Evolutionary conservation across 495 filamentous ascomycete genomes (phyloP), one percentile per base, ranked within the genome.

Genomic region (Hypoxylon cercidicola): DNA sequence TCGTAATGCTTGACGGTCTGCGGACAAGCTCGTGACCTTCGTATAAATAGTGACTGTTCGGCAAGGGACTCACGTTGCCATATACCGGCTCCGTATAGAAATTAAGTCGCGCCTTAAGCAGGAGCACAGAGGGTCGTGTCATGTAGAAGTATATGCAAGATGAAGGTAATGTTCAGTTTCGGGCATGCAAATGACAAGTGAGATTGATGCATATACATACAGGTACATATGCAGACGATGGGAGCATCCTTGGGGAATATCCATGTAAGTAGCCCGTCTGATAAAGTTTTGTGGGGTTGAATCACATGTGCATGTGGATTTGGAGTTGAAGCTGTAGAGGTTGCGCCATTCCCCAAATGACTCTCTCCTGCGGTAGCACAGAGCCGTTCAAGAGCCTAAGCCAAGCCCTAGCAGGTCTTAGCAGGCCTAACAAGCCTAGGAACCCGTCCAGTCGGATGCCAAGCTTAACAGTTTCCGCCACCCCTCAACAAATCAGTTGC

Each of bases 401-500:
- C 30, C 5, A 32, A 7, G 5, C 30, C 30, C 30, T 28, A 28
- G 25, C 25, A 28, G 25, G 25, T 28, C 25, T 32, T 25, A 25
- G 23, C 23, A 25, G 23, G 23, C 23, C 30, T 32, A 32, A 7
- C 30, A 32, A 1, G 2, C 43, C 43, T 23, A 19, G 18, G 8
- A 45, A 20, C 23, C 23, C 44, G 12, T 49, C 46, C n/a, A 30
- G 46, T 49, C 25, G 46, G 25, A 34, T 41, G 53, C 60, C 18
- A 60, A 52, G 52, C 30, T n/a, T 18, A 45, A 44, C 3, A 41
- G 49, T 39, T 44, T 16, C 34, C 43, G 40, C 48, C 37, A 32
- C 44, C 63, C 46, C 60, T 55, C 65, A 68, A 68, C 65, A 68
- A 68, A 66, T 68, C 59, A 62, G 35, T 13, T 45, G 35, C 41